These are phyloP conservation scores for Apium graveolens DNA, from an alignment of 129 eudicot genomes.

Conservation along the genomic window DNA sequence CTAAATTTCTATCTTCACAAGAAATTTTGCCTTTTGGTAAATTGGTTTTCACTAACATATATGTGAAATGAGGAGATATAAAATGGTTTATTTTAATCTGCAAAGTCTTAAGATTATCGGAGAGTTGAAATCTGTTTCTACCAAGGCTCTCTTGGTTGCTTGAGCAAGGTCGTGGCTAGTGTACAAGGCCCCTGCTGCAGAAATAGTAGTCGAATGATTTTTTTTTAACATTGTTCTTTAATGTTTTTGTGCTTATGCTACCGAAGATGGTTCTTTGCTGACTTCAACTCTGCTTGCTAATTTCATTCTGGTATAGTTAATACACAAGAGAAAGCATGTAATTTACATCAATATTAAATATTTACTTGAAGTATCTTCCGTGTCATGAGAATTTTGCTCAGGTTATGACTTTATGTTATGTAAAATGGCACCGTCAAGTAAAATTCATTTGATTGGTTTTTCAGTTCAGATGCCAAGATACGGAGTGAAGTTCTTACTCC, in stretches of 20 bases:
- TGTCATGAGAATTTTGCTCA: slow-evolving; percentile 32
- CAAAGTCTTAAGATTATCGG: neutral
- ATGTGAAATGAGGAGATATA: neutral
- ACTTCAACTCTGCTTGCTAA: neutral
- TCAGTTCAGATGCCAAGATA: slow-evolving; percentile 81
- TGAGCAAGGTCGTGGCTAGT: neutral
- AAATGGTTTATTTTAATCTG: neutral
- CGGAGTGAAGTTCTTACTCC: slow-evolving; percentile 98
- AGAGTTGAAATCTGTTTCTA: neutral
- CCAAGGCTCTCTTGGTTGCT: neutral
- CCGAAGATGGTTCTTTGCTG: neutral
- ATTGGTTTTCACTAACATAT: neutral
- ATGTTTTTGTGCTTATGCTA: neutral
- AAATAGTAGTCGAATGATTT: too few species aligned
- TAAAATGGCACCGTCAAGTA: slow-evolving; percentile 18
- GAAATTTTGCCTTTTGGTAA: neutral
- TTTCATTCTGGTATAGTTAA: neutral
- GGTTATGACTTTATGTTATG: neutral
- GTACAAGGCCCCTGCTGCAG: neutral
- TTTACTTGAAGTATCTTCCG: slow-evolving; percentile 53
- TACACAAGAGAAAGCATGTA: neutral
- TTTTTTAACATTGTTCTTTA: neutral
- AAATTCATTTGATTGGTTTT: slow-evolving; percentile 29
- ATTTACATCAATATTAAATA: neutral
- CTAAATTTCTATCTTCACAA: neutral